Evolutionary conservation across 805 yeast genomes (phyloP), one percentile per base, ranked within the genome.

Genomic region (Clavispora asparagi): DNA sequence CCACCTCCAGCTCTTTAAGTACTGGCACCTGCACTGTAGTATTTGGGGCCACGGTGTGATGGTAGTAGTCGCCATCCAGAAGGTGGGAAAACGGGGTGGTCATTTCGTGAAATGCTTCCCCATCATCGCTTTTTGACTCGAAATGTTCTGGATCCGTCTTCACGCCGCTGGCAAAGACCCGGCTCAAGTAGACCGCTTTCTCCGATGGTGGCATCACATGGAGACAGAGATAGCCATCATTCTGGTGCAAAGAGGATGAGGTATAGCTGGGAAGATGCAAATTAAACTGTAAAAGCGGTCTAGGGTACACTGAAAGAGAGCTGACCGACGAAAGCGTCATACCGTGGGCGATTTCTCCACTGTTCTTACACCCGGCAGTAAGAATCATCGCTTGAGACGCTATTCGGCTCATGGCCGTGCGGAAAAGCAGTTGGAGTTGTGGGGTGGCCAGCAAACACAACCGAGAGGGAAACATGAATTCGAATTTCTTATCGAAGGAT

Each of bases 211-310:
- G 81, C 55, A 92, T 65, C 25, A 89, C 61, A 62, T 92, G 96
- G 10, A 92, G 67, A 1, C 95, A 95, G 59, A 89, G 76, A 44
- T 33, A 33, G 11, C 71, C 65, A 31, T 63, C 56, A 42, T 72
- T 71, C n/a, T 71, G 66, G 56, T 86, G 88, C 26, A 92, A 67
- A 10, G 79, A 68, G 7, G 71, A 68, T 0, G 95, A 83, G 0
- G 98, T 91, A 29, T 83, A 75, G 6, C 96, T 87, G 0, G 98
- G 98, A 12, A 82, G 68, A 63, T 87, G 95, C 33, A 92, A 69
- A 61, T 92, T 92, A 70, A 92, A 91, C 57, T 88, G 94, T 1
- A 92, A 58, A 44, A 91, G 65, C 1, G 96, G 95, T 12, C 72
- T 73, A 0, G 97, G 97, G 41, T 76, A 71, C 27, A 90, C 77